phyloP scores from a whole-genome alignment of 352 stramenopile genomes.

The Phytopythium chamaehyphon region DNA sequence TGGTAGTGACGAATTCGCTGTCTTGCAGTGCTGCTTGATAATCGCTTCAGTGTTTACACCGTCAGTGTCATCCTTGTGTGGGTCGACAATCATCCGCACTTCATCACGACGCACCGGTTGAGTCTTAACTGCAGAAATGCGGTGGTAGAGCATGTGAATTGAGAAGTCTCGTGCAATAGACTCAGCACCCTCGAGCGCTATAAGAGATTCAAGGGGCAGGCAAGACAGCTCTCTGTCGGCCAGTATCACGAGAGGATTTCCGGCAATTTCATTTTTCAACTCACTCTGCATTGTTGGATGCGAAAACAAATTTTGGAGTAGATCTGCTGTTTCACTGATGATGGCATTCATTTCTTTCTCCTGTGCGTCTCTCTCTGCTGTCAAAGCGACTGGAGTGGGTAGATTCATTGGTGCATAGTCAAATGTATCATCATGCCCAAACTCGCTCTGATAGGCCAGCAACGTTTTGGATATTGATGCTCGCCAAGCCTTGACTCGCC shows the following conservation, averaged over 20 bases:
- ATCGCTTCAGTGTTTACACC: constrained; percentile 40
- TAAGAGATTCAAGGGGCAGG: constrained; percentile 53
- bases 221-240: constrained; percentile 44
- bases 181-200: constrained; percentile 37
- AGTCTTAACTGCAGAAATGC: constrained; percentile 43
- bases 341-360: constrained; percentile 56
- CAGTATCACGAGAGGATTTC: constrained; percentile 46
- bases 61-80: constrained; percentile 48
- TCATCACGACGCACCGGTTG: constrained; percentile 52
- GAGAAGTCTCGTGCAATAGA: constrained; percentile 65
- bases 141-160: constrained; percentile 61
- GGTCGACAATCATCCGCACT: constrained; percentile 62
- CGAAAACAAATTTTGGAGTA: constrained; percentile 51
- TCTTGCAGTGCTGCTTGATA: constrained; percentile 34
- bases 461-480: constrained; percentile 28
- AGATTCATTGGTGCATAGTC: constrained; percentile 20
- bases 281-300: constrained; percentile 37
- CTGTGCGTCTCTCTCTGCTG: constrained; percentile 25
- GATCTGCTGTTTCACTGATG: constrained; percentile 29
- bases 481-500: constrained; percentile 37
- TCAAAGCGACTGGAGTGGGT: neutral
- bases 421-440: constrained; percentile 29
- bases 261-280: constrained; percentile 37
- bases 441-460: constrained; percentile 32
- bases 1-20: constrained; percentile 14